phyloP scores from a whole-genome alignment of 257 asterid genomes.

The Penstemon eatonii region DNA sequence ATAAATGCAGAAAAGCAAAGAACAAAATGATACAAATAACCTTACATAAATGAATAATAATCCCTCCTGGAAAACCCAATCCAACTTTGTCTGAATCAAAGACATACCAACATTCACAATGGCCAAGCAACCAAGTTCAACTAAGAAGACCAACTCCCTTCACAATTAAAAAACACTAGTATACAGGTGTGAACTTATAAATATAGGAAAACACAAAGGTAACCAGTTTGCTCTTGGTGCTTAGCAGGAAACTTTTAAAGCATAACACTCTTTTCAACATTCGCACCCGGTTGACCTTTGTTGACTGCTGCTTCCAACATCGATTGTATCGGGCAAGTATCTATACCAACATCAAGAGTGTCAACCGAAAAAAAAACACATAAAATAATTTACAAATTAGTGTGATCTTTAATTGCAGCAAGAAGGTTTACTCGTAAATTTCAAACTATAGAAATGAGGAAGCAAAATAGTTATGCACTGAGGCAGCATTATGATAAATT shows the following conservation, averaged over 20 bases:
- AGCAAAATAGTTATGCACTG: background rate
- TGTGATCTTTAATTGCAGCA: background rate
- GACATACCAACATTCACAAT: constrained; percentile 5
- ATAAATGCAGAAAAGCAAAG: background rate
- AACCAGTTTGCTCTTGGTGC: constrained; percentile 17
- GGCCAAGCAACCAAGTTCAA: background rate
- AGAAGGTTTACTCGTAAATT: background rate
- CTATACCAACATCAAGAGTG: constrained; percentile 33
- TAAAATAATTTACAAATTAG: background rate
- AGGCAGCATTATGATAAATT: background rate
- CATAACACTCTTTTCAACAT: constrained; percentile 32
- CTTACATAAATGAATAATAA: constrained; percentile 10
- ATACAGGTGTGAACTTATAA: constrained; percentile 31
- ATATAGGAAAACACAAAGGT: constrained; percentile 14
- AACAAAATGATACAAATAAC: background rate
- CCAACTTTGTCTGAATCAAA: constrained; percentile 17
- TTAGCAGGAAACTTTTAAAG: background rate
- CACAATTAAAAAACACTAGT: constrained; percentile 25
- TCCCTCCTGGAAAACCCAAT: constrained; percentile 13
- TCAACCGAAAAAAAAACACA: background rate
- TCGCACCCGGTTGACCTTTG: constrained; percentile 65
- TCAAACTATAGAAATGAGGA: background rate
- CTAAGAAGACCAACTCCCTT: background rate
- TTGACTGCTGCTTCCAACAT: constrained; percentile 53
- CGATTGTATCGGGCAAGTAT: constrained; percentile 61